These are phyloP conservation scores for Trichoderma simmonsii DNA, from an alignment of 2,329 filamentous ascomycete genomes.

Conservation along the genomic window DNA sequence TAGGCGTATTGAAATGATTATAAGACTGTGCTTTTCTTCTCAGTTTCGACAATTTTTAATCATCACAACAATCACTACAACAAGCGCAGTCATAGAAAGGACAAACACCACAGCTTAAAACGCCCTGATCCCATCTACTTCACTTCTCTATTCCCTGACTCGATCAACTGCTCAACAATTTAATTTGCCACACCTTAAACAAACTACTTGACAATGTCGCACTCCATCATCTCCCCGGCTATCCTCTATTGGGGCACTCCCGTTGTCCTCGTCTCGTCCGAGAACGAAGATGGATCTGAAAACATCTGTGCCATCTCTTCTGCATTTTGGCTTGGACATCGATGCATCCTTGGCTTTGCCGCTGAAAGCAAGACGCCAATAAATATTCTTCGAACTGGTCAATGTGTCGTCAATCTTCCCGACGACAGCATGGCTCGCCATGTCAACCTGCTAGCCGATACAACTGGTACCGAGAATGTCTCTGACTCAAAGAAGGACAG, in stretches of 20 bases:
- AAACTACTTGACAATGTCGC: slow-evolving; percentile 1
- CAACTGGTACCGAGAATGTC: slow-evolving; percentile 33
- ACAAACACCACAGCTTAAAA: not conserved
- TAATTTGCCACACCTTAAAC: not conserved
- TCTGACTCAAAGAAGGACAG: slow-evolving; percentile 28
- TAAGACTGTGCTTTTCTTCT: not conserved
- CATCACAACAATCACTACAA: not conserved
- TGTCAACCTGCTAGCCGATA: slow-evolving; percentile 39
- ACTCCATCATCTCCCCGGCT: slow-evolving; percentile 34
- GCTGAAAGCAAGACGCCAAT: slow-evolving; percentile 36
- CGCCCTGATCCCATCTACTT: not conserved
- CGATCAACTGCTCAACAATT: not conserved
- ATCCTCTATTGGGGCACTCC: slow-evolving; percentile 43
- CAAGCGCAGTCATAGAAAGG: not conserved
- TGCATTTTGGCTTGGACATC: slow-evolving; percentile 43
- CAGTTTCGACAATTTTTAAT: not conserved
- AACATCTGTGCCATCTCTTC: slow-evolving; percentile 45
- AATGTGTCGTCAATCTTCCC: slow-evolving; percentile 43
- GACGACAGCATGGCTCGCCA: slow-evolving; percentile 33
- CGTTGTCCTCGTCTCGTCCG: slow-evolving; percentile 38
- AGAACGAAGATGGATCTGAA: slow-evolving; percentile 39
- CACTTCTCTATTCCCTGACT: not conserved
- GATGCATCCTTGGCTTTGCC: slow-evolving; percentile 41
- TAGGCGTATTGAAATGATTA: not conserved
- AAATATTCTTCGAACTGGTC: slow-evolving; percentile 39